A percentile compares a stretch with the other conserved stretches of the same genome.
These are phyloP conservation scores for Monilinia aucupariae DNA, from an alignment of 2,329 filamentous ascomycete species.

Conservation along the genomic window DNA sequence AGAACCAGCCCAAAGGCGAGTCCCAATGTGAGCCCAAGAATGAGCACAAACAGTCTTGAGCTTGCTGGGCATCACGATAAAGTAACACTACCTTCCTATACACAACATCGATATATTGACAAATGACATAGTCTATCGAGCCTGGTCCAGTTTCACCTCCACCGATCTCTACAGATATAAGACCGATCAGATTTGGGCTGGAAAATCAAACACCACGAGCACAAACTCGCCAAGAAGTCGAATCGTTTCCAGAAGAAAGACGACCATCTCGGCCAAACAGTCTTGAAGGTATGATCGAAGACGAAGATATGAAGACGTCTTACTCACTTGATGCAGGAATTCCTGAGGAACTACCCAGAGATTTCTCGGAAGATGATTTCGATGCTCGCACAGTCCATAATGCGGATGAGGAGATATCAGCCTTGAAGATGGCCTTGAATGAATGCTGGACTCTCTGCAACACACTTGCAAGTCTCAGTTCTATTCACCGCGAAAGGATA, in stretches of 20 bases:
- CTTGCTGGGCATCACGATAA: slow-evolving; percentile 22
- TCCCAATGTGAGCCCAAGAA: slow-evolving; percentile 2
- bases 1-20: slow-evolving; percentile 3
- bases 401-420: slow-evolving; percentile 57
- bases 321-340: slow-evolving; percentile 35
- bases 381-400: slow-evolving; percentile 39
- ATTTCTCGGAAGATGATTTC: slow-evolving; percentile 43
- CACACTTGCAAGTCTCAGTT: slow-evolving; percentile 78
- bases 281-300: slow-evolving; percentile 60
- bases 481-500: slow-evolving; percentile 72
- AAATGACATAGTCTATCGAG: slow-evolving; percentile 25
- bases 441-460: slow-evolving; percentile 96
- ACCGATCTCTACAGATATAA: slow-evolving; percentile 71
- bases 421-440: slow-evolving; percentile 69
- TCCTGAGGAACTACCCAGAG: slow-evolving; percentile 40
- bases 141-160: slow-evolving; percentile 46
- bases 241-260: slow-evolving; percentile 47
- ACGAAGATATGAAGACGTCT: slow-evolving; percentile 17
- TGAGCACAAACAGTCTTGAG: slow-evolving; percentile 3
- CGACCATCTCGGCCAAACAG: slow-evolving; percentile 54
- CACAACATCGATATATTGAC: background rate
- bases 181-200: slow-evolving; percentile 57
- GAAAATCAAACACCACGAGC: slow-evolving; percentile 74
- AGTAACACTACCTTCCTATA: slow-evolving; percentile 19
- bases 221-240: slow-evolving; percentile 73